Percentiles rank a stretch among this genome's conserved stretches.
Evolutionary conservation across 2,329 filamentous ascomycete species (phyloP).

Genomic region (Pseudogymnoascus sp.): DNA sequence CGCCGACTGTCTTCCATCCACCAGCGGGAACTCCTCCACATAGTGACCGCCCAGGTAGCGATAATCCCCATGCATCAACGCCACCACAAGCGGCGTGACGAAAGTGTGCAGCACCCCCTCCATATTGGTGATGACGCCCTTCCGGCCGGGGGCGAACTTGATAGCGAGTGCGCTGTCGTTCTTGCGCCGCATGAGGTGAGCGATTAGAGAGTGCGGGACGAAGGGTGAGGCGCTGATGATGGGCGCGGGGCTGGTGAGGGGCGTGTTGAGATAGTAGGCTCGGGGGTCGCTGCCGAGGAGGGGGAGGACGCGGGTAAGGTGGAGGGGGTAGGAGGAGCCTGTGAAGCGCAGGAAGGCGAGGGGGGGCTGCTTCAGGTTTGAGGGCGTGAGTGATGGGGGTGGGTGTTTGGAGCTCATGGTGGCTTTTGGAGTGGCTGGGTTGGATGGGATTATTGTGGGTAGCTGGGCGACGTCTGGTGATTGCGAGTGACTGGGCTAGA

Average conservation of each 20-base stretch:
- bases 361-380: neutral
- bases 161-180: conserved; percentile 18
- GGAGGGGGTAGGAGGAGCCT: neutral
- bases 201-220: conserved; percentile 15
- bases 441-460: neutral
- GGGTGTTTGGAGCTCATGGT: neutral
- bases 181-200: conserved; percentile 21
- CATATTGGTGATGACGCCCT: conserved; percentile 23
- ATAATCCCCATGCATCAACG: conserved; percentile 23
- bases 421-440: neutral
- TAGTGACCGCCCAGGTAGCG: conserved; percentile 17
- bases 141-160: conserved; percentile 14
- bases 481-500: neutral
- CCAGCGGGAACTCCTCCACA: conserved; percentile 14
- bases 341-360: conserved; percentile 5
- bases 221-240: conserved; percentile 20
- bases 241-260: conserved; percentile 16
- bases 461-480: neutral
- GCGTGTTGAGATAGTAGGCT: conserved; percentile 14
- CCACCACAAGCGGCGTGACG: conserved; percentile 20
- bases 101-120: conserved; percentile 24
- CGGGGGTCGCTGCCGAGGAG: conserved; percentile 8
- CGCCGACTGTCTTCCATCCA: conserved; percentile 11
- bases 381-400: neutral
- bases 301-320: conserved; percentile 13